Base-by-base conservation (phyloP, 1,284 basidiomycete genomes). In the Retiboletus flavoniger region DNA sequence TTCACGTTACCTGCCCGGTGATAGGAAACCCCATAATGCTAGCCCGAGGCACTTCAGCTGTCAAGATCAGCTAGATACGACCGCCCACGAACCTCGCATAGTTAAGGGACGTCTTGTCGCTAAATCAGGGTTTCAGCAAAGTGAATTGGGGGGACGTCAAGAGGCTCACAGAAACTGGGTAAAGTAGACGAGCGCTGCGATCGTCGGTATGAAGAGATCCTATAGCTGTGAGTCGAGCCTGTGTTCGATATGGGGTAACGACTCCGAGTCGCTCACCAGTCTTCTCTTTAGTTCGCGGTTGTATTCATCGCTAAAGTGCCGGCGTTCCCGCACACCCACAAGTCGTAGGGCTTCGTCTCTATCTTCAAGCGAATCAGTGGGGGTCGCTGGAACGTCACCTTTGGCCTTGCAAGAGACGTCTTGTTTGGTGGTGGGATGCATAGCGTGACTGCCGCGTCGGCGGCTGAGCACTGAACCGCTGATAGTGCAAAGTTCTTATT, bases 1-100 rank as follows among this genome's bases (percentile, higher is more conserved):
- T 55, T 46, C 39, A 29, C 38, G 11, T 52, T 24, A 52, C 36
- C 51, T 53, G n/a, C n/a, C 40, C 26, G 10, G 21, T 34, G 50
- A 85, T 83, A 6, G 83, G 82, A 39, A 84, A 73, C 0, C 80
- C 80, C 82, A 85, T 85, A 56, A 86, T 80, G 55, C 81, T 84
- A 43, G 3, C 39, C 21, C 32, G 41, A 19, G 16, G 43, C 26
- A 13, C 32, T 31, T 17, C 17, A 51, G 17, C 17, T 34, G 17
- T 17, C 10, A 17, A 19, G 14, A 26, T 35, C 34, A 24, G 24
- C 3, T 4, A 17, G 21, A 36, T 38, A 38, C 11, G 10, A 55
- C 54, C 19, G 57, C 78, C 81, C 16, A 24, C 21, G 21, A n/a
- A n/a, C 35, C 81, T 84, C 10, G 81, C 81, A 73, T 84, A 85